Evolutionary conservation across 2,329 filamentous ascomycete species (phyloP), one percentile per base, ranked within the genome.

Genomic region (Xylariaceae sp.): DNA sequence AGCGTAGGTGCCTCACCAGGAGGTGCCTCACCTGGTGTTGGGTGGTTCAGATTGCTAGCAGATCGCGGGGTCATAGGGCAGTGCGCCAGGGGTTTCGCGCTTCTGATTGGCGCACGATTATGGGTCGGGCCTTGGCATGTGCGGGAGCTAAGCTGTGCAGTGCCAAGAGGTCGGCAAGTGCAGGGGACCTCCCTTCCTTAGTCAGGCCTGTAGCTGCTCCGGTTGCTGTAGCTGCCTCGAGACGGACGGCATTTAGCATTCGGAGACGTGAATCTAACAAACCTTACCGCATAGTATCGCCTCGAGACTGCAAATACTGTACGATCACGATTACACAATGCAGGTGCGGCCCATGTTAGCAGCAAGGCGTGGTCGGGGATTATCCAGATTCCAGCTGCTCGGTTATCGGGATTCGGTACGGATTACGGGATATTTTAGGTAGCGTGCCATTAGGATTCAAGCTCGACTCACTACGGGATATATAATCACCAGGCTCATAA

Each of bases 41-140:
- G 49, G 49, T 51, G 49, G 49, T 51, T 51, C 49, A 35, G 49
- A 51, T 51, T n/a, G 11, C 11, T 45, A 45, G 11, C 49, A 23
- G 49, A 51, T 51, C 49, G 49, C 17, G 49, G 49, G 49, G 49
- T 51, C 11, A 15, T 51, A 51, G 49, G 49, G 49, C 49, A 51
- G 17, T 34, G 3, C 49, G 49, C 23, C 49, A 51, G 49, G 49
- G 49, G 30, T 35, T 15, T 3, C 4, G 23, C 9, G 17, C 3
- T 35, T n/a, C 23, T 15, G 2, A 51, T 51, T 51, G 49, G 49
- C 6, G 13, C 2, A 13, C 9, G 3, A 11, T 11, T 35, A 35
- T 51, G 49, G 49, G 49, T 17, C 49, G 49, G 49, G 49, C 23
- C 49, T 51, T 51, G 49, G 49, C 49, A 35, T 30, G 23, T 35